Evolutionary conservation across 441 rosid species (phyloP), one percentile per base, ranked within the genome.

Genomic region (Dalechampia spathulata): DNA sequence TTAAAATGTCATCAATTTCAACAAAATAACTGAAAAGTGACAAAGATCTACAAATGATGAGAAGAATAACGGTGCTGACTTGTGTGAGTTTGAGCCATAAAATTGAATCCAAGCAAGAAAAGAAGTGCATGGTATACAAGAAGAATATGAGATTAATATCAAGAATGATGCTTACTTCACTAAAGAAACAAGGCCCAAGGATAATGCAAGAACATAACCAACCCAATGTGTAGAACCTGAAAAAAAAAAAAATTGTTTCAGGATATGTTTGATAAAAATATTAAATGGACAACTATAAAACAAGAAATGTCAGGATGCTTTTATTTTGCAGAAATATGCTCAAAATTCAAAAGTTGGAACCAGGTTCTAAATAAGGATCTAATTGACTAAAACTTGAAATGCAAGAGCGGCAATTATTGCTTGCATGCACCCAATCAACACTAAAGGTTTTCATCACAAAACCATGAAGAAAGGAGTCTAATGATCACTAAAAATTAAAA

Each of bases 171-270:
- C 45, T 79, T 83, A 92, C 96, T 92, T 92, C 49, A 85, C 36
- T 44, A 86, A 60, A 55, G 98, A 86, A 64, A 74, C 67, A 53
- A 84, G 73, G 68, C 96, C 95, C 67, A 92, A 75, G 34, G 83
- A 74, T 64, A 83, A 48, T 54, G 96, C 96, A 47, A 92, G 79
- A 49, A 76, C 34, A 69, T 74, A 84, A 55, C 98, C 96, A 69
- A 75, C 58, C 55, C 75, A 72, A 67, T 66, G 61, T 70, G 65
- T 72, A 49, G 96, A 82, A 80, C 83, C 98, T 92, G 81, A 62
- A 54, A 52, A 38, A 47, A 15, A 13, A 45, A 39, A 30, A 44
- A 41, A 39, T 28, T 30, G 38, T 36, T 26, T 54, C 39, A 56
- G 6, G 23, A 60, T 38, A 54, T 28, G 22, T 26, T 16, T 52